Evolutionary conservation across 345 rosid species (phyloP), one percentile per base, ranked within the genome.

Genomic region (Arabis hirsuta): DNA sequence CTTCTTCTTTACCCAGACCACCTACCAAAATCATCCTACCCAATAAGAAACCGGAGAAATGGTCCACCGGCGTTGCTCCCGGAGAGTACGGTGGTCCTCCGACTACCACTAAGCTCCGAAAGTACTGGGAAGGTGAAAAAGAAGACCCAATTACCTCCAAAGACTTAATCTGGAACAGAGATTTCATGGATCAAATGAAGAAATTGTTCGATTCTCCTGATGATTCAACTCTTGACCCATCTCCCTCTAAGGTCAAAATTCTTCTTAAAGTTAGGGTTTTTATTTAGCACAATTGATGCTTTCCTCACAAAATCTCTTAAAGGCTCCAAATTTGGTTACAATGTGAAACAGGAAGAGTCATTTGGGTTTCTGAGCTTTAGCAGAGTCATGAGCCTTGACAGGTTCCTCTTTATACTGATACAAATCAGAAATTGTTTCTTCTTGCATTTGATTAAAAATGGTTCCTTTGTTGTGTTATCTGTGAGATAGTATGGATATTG

Each of bases 1-100:
- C 41, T 36, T 36, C 41, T 8, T 36, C 41, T 32, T 73, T 29
- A 9, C 80, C 84, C 20, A 72, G 55, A 69, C 71, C 79, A 24
- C 87, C 68, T 65, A 86, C 95, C 78, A 94, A 94, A 79, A 66
- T 89, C 59, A 42, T 86, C n/a, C 78, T 94, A 14, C 97, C 98
- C 12, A 87, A 81, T 29, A 91, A 86, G 83, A 94, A 89, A 82
- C 86, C 96, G 1, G 39, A 78, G 80, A 94, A 88, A 82, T 91
- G 96, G 98, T 85, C 98, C 69, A 87, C 96, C 55, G 96, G 95
- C 34, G 80, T 83, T n/a, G 90, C 97, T 57, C 97, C 96, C 0
- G 98, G 97, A 12, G 98, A 90, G 3, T 90, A 91, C 69, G 98
- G 92, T 24, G 97, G 97, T 62, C 96, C 97, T 29, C 94, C 96